Evolutionary conservation across 306 rosid species (phyloP), one percentile per base, ranked within the genome.

Genomic region (Cucumis hystrix): DNA sequence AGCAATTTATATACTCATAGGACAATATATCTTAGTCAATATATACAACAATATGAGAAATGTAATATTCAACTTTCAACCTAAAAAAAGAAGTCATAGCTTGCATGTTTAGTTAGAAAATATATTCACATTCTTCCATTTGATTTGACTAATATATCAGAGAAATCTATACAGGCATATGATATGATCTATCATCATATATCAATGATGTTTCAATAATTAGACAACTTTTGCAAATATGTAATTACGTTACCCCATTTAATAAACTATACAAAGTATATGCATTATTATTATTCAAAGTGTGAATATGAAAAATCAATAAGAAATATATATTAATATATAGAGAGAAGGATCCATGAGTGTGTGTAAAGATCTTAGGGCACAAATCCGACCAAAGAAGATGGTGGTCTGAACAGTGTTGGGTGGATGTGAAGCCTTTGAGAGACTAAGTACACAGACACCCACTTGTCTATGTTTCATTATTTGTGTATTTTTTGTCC

Each of bases 341-440:
- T 52, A 68, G 25, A 13, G 13, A 23, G 76, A 47, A 47, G 59
- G 59, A 71, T 71, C 41, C 76, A 71, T 14, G 60, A 71, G 59
- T 8, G 35, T 69, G 57, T 66, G 72, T n/a, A n/a, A 11, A 66
- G 73, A 69, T 69, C 23, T 69, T 15, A 69, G 16, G 76, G 62
- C 61, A 73, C 16, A 73, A 52, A 51, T 52, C 77, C 77, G 77
- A 73, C 77, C 77, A 73, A 6, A 52, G 62, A 3, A 47, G 62
- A 52, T 51, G 76, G 62, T 18, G 61, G 77, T 73, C 77, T 16
- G 77, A 73, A 73, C 62, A 52, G 77, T 73, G 77, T 73, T 28
- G 62, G 76, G 77, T 73, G 8, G 77, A 71, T 71, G 60, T 6
- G 60, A 49, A 41, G 55, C 76, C 76, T 63, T 1, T 1, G 8